A percentile compares a stretch with the other conserved stretches of the same genome.
Evolutionary conservation across 257 asterid genomes (phyloP).

Genomic region (Leptodermis oblonga): DNA sequence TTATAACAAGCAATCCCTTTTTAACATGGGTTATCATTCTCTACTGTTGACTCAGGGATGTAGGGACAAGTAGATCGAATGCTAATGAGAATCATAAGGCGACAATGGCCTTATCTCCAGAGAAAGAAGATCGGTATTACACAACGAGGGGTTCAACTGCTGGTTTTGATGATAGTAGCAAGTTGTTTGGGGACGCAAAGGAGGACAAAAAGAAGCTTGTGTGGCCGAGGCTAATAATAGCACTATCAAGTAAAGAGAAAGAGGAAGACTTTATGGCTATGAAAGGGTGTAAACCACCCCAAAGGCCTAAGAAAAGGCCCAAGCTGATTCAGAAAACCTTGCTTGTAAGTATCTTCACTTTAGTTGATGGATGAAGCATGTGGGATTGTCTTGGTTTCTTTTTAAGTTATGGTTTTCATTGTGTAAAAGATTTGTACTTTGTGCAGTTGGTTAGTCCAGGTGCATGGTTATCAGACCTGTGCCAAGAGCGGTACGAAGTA

Average conservation of each 20-base stretch:
- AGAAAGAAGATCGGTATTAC: constrained; percentile 82
- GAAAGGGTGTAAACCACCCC: constrained; percentile 49
- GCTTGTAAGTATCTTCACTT: constrained; percentile 23
- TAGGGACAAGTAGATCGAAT: constrained; percentile 52
- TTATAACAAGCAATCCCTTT: not conserved
- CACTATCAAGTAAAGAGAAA: constrained; percentile 40
- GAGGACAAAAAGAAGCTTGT: constrained; percentile 32
- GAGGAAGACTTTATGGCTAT: constrained; percentile 48
- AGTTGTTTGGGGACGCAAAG: constrained; percentile 38
- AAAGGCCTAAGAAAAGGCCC: constrained; percentile 48
- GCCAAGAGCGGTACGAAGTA: constrained; percentile 50
- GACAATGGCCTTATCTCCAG: constrained; percentile 53
- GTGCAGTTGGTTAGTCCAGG: constrained; percentile 50
- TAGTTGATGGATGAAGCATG: not conserved
- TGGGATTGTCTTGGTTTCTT: not conserved
- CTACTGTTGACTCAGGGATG: constrained; percentile 44
- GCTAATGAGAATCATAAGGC: constrained; percentile 48
- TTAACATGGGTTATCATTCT: not conserved
- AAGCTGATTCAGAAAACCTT: constrained; percentile 35
- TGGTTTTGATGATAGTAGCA: constrained; percentile 58
- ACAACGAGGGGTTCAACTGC: constrained; percentile 77
- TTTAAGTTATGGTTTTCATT: not conserved
- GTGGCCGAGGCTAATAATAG: constrained; percentile 35
- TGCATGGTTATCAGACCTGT: constrained; percentile 44
- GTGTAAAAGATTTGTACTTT: not conserved